These are phyloP conservation scores for Hortaea werneckii DNA, from an alignment of 2,329 filamentous ascomycete species.

Conservation along the genomic window DNA sequence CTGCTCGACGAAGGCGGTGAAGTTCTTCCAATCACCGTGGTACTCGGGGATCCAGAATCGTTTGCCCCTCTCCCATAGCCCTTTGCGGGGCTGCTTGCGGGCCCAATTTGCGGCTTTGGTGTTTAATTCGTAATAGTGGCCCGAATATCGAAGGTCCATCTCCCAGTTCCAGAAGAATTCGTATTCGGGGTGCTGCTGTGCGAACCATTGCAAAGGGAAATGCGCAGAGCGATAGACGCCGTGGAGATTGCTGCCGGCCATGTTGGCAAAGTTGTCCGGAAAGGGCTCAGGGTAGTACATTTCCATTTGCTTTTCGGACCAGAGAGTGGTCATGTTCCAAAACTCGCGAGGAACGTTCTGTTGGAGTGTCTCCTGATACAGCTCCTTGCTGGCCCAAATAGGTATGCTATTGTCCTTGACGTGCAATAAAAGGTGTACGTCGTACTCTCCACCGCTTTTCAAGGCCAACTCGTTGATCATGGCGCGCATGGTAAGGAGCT, in stretches of 20 bases:
- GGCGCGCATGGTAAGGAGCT: conserved; percentile 70
- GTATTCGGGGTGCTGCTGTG: conserved; percentile 41
- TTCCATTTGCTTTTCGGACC: conserved; percentile 90
- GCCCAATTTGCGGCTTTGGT: conserved; percentile 55
- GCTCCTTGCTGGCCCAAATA: conserved; percentile 65
- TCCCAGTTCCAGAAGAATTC: conserved; percentile 74
- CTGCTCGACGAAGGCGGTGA: conserved; percentile 54
- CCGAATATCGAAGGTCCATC: conserved; percentile 71
- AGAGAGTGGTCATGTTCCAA: conserved; percentile 75
- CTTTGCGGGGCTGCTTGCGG: conserved; percentile 58
- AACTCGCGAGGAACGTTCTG: conserved; percentile 74
- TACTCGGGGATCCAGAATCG: conserved; percentile 62
- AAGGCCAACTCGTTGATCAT: conserved; percentile 74
- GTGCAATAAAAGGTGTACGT: conserved; percentile 76
- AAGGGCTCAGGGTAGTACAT: conserved; percentile 80
- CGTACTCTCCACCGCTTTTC: conserved; percentile 75
- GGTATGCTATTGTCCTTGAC: conserved; percentile 67
- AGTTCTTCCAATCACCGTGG: conserved; percentile 59
- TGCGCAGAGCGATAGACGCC: conserved; percentile 68
- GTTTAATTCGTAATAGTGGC: conserved; percentile 75
- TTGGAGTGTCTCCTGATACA: conserved; percentile 56
- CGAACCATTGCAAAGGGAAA: conserved; percentile 43
- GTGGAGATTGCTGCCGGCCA: conserved; percentile 59
- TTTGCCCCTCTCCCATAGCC: conserved; percentile 63
- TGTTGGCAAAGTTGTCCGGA: conserved; percentile 59